Percentiles rank a stretch among this genome's conserved stretches.
Evolutionary conservation across 208 protist species (phyloP).

Genomic region (Trypanosomatidae sp.): DNA sequence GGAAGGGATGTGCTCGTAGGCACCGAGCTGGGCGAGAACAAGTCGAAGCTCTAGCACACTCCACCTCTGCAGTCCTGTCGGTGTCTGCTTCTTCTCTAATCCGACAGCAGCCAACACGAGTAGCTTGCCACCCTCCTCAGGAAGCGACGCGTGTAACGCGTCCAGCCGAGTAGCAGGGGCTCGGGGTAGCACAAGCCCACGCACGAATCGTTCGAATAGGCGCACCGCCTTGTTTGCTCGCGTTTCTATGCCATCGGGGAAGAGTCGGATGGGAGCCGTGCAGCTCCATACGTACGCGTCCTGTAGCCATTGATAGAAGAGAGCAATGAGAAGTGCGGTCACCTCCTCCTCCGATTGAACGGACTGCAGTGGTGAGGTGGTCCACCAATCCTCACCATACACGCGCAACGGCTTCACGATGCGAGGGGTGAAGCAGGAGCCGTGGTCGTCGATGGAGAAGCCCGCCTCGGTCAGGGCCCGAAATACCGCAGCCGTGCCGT

Average conservation of each 20-base stretch:
- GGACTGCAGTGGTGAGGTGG: conserved; percentile 35
- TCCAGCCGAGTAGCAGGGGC: conserved; percentile 31
- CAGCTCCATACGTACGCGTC: conserved; percentile 67
- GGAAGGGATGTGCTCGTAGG: conserved; percentile 32
- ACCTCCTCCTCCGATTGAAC: conserved; percentile 41
- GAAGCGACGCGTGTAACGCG: conserved; percentile 16
- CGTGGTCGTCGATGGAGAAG: conserved; percentile 38
- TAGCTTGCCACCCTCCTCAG: conserved; percentile 42
- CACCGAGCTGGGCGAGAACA: conserved; percentile 37
- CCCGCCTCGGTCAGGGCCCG: conserved; percentile 51
- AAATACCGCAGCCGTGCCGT: conserved; percentile 59
- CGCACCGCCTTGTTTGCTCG: conserved; percentile 14
- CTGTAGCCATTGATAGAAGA: conserved; percentile 70
- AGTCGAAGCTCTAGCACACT: conserved; percentile 60
- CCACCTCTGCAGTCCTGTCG: conserved; percentile 64
- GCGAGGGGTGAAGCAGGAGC: conserved; percentile 51
- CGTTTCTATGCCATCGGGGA: conserved; percentile 15
- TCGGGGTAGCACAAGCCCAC: conserved; percentile 34
- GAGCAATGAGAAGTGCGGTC: conserved; percentile 32
- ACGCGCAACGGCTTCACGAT: conserved; percentile 23
- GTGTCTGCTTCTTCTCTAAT: conserved; percentile 29
- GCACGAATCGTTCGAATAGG: conserved; percentile 50
- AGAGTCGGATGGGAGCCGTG: conserved; percentile 35
- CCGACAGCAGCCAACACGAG: conserved; percentile 26
- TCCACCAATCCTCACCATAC: conserved; percentile 33